A percentile compares a stretch with the other conserved stretches of the same genome.
Conservation (phyloP, 495 filamentous ascomycete species). For the Tirmania nivea region DNA sequence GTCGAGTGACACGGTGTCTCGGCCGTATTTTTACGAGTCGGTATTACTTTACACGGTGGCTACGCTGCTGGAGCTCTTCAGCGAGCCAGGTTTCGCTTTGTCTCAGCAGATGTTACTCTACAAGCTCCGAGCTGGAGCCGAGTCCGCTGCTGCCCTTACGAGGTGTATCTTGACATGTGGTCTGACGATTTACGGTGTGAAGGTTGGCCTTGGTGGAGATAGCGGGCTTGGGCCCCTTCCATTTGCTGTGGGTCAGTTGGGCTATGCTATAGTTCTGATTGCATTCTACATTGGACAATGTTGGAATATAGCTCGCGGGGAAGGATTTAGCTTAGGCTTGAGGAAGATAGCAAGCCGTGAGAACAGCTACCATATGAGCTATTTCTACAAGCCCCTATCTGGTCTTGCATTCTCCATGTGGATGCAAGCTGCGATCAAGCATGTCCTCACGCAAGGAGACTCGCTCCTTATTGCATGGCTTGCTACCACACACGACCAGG, state of each 20-base stretch:
- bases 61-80: conserved; percentile 53
- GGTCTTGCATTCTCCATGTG: background rate
- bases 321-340: conserved; percentile 35
- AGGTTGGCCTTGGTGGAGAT: conserved; percentile 28
- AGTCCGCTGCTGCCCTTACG: conserved; percentile 53
- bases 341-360: conserved; percentile 8
- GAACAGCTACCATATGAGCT: conserved; percentile 1
- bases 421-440: conserved; percentile 54
- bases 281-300: conserved; percentile 40
- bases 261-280: conserved; percentile 46
- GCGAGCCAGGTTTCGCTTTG: conserved; percentile 69
- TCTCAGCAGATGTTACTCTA: conserved; percentile 63
- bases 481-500: conserved; percentile 56
- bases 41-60: conserved; percentile 53
- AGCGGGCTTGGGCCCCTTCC: conserved; percentile 51
- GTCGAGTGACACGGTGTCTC: conserved; percentile 28
- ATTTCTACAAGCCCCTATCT: conserved; percentile 23
- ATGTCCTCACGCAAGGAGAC: conserved; percentile 85
- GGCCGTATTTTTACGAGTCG: conserved; percentile 38
- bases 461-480: conserved; percentile 61
- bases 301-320: conserved; percentile 21
- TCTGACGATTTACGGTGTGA: conserved; percentile 30
- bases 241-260: conserved; percentile 73
- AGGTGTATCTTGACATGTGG: conserved; percentile 53
- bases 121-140: conserved; percentile 54